phyloP scores from a whole-genome alignment of 2,329 filamentous ascomycete species.

The Aspergillus transmontanensis region DNA sequence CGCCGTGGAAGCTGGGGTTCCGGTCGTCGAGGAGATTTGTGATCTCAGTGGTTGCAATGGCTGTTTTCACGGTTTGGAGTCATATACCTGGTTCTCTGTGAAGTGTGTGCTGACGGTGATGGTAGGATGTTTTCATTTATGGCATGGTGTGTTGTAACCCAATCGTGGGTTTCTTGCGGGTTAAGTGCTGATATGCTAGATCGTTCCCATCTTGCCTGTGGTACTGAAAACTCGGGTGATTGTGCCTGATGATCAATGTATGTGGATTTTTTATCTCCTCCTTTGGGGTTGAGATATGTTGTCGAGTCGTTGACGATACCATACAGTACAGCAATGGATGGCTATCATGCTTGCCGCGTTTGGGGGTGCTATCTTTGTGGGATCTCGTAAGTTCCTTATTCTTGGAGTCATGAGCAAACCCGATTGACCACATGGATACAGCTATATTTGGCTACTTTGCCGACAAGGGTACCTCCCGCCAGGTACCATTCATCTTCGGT shows the following conservation, averaged over 20 bases:
- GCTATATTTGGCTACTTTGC: constrained; percentile 46
- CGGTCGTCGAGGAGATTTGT: constrained; percentile 45
- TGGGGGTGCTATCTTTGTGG: constrained; percentile 63
- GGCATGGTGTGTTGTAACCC: constrained; percentile 30
- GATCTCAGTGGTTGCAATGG: constrained; percentile 40
- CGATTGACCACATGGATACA: constrained; percentile 8
- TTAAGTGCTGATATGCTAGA: constrained; percentile 27
- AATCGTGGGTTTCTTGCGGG: not conserved
- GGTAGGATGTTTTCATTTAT: constrained; percentile 45
- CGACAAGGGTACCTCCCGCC: constrained; percentile 55
- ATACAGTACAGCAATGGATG: constrained; percentile 67
- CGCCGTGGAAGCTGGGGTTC: constrained; percentile 29
- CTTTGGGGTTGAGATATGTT: not conserved
- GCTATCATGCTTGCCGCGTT: constrained; percentile 72
- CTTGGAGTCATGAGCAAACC: not conserved
- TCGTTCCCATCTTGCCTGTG: constrained; percentile 72
- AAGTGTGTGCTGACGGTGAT: not conserved
- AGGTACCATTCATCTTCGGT: constrained; percentile 60
- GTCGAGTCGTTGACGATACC: not conserved
- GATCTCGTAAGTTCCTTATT: constrained; percentile 30
- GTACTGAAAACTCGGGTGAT: constrained; percentile 49
- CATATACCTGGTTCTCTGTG: not conserved
- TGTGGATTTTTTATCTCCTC: constrained; percentile 25
- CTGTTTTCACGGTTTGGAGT: constrained; percentile 44
- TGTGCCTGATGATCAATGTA: constrained; percentile 45